These are phyloP conservation scores for Tanozyma kutaoensis DNA, from an alignment of 805 yeast species.

Conservation along the genomic window DNA sequence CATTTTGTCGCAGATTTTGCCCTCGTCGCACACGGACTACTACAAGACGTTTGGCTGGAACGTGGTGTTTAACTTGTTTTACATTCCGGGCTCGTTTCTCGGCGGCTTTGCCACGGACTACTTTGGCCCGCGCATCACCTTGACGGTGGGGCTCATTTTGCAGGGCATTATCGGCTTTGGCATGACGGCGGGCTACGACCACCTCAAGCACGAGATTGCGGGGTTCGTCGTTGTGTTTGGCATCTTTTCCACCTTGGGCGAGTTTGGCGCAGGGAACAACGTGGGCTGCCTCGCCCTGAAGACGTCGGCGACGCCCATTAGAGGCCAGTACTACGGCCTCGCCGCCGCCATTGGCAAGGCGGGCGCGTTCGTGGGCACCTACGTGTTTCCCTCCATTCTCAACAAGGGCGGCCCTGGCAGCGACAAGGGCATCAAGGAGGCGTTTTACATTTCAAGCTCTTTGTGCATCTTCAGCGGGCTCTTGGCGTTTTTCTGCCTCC, in stretches of 20 bases:
- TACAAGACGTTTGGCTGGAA: conserved; percentile 85
- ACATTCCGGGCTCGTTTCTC: conserved; percentile 77
- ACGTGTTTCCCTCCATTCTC: conserved; percentile 74
- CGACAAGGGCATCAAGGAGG: conserved; percentile 51
- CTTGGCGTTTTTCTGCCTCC: conserved; percentile 58
- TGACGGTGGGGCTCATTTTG: conserved; percentile 49
- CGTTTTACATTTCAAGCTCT: conserved; percentile 73
- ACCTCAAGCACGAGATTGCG: conserved; percentile 48
- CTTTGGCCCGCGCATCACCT: conserved; percentile 80
- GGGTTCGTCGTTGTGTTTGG: conserved; percentile 82
- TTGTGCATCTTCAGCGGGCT: conserved; percentile 62
- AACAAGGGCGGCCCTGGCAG: conserved; percentile 36
- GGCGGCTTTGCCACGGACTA: conserved; percentile 84
- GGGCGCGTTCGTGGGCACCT: conserved; percentile 89
- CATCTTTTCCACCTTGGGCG: conserved; percentile 77
- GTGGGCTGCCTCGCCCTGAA: conserved; percentile 81
- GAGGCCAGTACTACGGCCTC: conserved; percentile 85
- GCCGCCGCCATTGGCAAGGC: conserved; percentile 88
- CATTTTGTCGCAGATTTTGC: conserved; percentile 47
- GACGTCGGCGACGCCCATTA: conserved; percentile 72
- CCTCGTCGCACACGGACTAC: conserved; percentile 45
- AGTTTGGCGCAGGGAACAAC: conserved; percentile 90
- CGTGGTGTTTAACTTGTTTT: conserved; percentile 75
- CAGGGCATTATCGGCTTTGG: conserved; percentile 76
- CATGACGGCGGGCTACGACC: conserved; percentile 61